Conservation (phyloP, 192 early-diverging fungal genomes). For the Podila epicladia region DNA sequence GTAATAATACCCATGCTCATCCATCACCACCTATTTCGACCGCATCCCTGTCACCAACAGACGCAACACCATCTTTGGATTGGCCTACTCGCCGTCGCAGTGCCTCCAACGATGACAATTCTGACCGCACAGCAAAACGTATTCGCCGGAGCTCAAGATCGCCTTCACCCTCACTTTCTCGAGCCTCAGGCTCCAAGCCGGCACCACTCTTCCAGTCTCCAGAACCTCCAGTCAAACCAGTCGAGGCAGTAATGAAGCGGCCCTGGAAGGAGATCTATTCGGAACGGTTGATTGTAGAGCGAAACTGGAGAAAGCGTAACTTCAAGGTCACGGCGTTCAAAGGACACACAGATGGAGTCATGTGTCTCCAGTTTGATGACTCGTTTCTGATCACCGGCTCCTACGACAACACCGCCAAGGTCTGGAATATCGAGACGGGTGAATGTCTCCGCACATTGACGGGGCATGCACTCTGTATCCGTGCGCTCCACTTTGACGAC, state of each 20-base stretch:
- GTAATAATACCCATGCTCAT: not conserved
- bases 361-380: slow-evolving; percentile 91
- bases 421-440: slow-evolving; percentile 92
- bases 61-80: slow-evolving; percentile 6
- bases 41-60: slow-evolving; percentile 41
- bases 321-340: slow-evolving; percentile 69
- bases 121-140: slow-evolving; percentile 33
- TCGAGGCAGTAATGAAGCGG: slow-evolving; percentile 54
- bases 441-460: slow-evolving; percentile 77
- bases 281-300: slow-evolving; percentile 89
- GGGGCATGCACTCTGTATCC: slow-evolving; percentile 89
- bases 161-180: slow-evolving; percentile 8
- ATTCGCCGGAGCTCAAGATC: slow-evolving; percentile 29
- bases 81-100: slow-evolving; percentile 33
- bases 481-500: slow-evolving; percentile 94
- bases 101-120: slow-evolving; percentile 26
- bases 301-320: slow-evolving; percentile 92
- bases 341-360: slow-evolving; percentile 91
- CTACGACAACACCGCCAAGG: slow-evolving; percentile 86
- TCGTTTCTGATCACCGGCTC: slow-evolving; percentile 87
- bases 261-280: slow-evolving; percentile 97
- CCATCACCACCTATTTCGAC: slow-evolving; percentile 38
- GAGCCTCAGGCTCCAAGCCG: slow-evolving; percentile 12
- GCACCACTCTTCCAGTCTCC: slow-evolving; percentile 42
- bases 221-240: slow-evolving; percentile 35